phyloP scores from a whole-genome alignment of 352 stramenopile species.

The Phytophthora vignae region DNA sequence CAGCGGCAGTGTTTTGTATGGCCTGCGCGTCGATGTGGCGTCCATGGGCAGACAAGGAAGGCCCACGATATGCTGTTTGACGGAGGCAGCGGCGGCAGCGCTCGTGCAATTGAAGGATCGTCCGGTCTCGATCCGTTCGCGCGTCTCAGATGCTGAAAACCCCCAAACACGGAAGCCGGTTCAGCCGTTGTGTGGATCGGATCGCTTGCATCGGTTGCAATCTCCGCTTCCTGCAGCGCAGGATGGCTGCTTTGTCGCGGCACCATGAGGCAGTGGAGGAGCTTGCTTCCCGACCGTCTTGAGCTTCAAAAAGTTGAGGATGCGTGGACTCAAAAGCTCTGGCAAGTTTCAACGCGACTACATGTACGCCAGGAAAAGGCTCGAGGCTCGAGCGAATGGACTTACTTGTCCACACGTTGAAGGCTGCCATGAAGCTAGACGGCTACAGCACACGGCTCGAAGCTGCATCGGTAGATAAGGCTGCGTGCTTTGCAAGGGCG shows the following conservation, averaged over 20 bases:
- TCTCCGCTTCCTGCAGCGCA: constrained; percentile 10
- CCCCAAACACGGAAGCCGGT: constrained; percentile 35
- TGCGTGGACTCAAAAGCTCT: constrained; percentile 3
- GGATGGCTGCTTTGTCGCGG: constrained; percentile 16
- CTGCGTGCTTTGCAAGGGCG: constrained; percentile 7
- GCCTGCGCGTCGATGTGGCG: not conserved
- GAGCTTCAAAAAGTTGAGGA: constrained; percentile 13
- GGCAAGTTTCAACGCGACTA: not conserved
- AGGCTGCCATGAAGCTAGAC: not conserved
- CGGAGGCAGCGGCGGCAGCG: constrained; percentile 5
- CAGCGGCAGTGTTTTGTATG: constrained; percentile 10
- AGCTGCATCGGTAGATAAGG: not conserved
- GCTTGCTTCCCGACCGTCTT: not conserved
- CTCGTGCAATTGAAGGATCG: constrained; percentile 41
- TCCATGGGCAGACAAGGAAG: not conserved
- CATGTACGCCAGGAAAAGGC: not conserved
- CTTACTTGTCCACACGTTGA: not conserved
- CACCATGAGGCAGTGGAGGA: not conserved
- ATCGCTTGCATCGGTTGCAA: constrained; percentile 10
- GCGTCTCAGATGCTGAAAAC: constrained; percentile 30
- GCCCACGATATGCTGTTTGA: constrained; percentile 27
- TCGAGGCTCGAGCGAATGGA: not conserved
- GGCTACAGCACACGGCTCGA: not conserved
- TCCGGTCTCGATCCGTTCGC: constrained; percentile 22
- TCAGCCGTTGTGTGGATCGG: constrained; percentile 32